phyloP scores from a whole-genome alignment of 345 rosid species.

The Lenwebbia sp. region DNA sequence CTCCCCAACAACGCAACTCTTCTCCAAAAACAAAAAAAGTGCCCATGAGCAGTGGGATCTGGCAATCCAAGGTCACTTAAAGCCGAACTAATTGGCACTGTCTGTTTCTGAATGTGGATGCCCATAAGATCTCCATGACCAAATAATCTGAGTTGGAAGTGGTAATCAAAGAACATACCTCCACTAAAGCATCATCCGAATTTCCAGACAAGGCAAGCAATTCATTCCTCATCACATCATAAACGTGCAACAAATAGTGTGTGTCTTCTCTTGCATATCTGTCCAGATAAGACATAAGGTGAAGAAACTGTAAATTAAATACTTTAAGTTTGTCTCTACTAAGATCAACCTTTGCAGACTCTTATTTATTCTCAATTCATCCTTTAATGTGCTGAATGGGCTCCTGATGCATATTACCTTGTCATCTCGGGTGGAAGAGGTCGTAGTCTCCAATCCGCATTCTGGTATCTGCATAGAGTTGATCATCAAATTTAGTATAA shows the following conservation, averaged over 20 bases:
- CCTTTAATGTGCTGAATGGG: neutral
- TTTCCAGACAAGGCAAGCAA: constrained; percentile 31
- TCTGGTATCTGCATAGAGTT: constrained; percentile 70
- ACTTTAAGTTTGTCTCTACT: neutral
- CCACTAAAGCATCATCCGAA: constrained; percentile 47
- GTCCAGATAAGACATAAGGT: constrained; percentile 7
- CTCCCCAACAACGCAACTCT: neutral
- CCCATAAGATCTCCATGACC: neutral
- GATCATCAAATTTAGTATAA: constrained; percentile 3
- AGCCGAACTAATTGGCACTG: neutral
- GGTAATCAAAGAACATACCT: constrained; percentile 31
- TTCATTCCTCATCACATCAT: constrained; percentile 55
- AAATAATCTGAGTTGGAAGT: neutral
- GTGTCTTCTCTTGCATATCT: constrained; percentile 99
- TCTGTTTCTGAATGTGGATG: neutral
- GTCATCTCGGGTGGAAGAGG: constrained; percentile 86
- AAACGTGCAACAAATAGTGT: constrained; percentile 75
- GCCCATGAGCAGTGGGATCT: neutral
- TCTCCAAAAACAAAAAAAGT: neutral
- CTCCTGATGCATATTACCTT: constrained; percentile 24
- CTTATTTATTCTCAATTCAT: neutral
- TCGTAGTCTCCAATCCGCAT: constrained; percentile 94
- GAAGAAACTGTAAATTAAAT: neutral
- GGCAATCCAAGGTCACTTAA: neutral
- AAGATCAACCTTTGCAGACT: neutral